Conservation (phyloP, 2,329 filamentous ascomycete species). For the Thelonectria olida region DNA sequence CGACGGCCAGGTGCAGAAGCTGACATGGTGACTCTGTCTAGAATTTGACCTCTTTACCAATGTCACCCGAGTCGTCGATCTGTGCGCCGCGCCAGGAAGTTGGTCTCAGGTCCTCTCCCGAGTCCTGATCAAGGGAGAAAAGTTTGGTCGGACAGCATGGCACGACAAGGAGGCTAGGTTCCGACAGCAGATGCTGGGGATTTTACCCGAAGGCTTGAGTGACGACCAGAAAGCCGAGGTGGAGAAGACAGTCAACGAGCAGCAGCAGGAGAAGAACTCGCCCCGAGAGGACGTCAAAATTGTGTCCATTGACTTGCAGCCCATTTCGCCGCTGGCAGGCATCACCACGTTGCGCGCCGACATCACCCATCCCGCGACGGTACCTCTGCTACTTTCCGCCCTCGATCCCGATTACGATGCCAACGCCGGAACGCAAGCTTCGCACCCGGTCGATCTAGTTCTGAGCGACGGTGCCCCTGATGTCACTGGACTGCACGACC, state of each 20-base stretch:
- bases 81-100: slow-evolving; percentile 94
- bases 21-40: slow-evolving; percentile 45
- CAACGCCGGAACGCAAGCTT: slow-evolving; percentile 59
- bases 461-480: slow-evolving; percentile 96
- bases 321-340: slow-evolving; percentile 91
- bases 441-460: slow-evolving; percentile 88
- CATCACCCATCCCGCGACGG: slow-evolving; percentile 96
- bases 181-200: slow-evolving; percentile 66
- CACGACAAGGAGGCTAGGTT: slow-evolving; percentile 80
- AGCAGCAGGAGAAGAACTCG: slow-evolving; percentile 43
- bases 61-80: slow-evolving; percentile 91
- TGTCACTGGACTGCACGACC: slow-evolving; percentile 94
- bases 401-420: slow-evolving; percentile 77
- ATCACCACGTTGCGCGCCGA: slow-evolving; percentile 94
- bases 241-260: slow-evolving; percentile 24
- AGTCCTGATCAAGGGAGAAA: slow-evolving; percentile 92
- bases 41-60: slow-evolving; percentile 94
- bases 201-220: slow-evolving; percentile 50
- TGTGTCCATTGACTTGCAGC: slow-evolving; percentile 94
- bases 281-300: slow-evolving; percentile 84
- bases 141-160: slow-evolving; percentile 87
- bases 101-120: slow-evolving; percentile 98
- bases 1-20: neutral
- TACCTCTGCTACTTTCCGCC: slow-evolving; percentile 86
- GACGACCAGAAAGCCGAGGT: slow-evolving; percentile 30